These are phyloP conservation scores for Erodium moschatum DNA, from an alignment of 441 rosid genomes.

Conservation along the genomic window DNA sequence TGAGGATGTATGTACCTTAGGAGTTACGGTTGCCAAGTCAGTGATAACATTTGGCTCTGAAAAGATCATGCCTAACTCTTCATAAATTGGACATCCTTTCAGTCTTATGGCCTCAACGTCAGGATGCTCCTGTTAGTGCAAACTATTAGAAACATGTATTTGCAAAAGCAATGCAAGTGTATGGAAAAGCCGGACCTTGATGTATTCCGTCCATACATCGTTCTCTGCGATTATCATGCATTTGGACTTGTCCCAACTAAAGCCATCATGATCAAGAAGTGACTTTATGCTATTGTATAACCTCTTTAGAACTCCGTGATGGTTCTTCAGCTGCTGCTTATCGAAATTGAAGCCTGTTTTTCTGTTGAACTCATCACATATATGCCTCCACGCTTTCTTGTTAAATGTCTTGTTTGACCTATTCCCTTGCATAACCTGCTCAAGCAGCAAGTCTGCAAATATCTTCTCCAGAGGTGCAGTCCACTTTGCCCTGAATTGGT, in stretches of 20 bases:
- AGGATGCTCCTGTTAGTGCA: conserved; percentile 4
- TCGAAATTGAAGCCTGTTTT: conserved; percentile 41
- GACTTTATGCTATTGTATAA: conserved; percentile 32
- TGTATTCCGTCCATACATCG: conserved; percentile 37
- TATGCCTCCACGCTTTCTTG: conserved; percentile 38
- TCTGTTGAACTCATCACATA: conserved; percentile 34
- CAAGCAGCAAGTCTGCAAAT: conserved; percentile 39
- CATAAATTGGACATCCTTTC: conserved; percentile 3
- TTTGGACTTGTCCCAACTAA: conserved; percentile 34
- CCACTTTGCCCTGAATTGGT: conserved; percentile 38
- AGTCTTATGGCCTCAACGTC: conserved; percentile 3
- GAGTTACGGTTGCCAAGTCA: neutral
- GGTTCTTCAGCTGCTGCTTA: conserved; percentile 39
- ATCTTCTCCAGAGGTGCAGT: conserved; percentile 31
- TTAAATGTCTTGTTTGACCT: conserved; percentile 32
- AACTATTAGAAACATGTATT: neutral
- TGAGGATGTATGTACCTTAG: neutral
- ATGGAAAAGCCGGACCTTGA: conserved; percentile 27
- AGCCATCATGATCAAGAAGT: conserved; percentile 33
- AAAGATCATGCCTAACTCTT: neutral
- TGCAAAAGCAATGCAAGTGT: neutral
- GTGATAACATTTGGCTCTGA: neutral
- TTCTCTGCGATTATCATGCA: conserved; percentile 31
- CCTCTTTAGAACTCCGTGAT: conserved; percentile 31
- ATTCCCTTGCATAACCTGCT: conserved; percentile 41